These are phyloP conservation scores for Epichloe aotearoae DNA, from an alignment of 2,329 filamentous ascomycete genomes.

Conservation along the genomic window DNA sequence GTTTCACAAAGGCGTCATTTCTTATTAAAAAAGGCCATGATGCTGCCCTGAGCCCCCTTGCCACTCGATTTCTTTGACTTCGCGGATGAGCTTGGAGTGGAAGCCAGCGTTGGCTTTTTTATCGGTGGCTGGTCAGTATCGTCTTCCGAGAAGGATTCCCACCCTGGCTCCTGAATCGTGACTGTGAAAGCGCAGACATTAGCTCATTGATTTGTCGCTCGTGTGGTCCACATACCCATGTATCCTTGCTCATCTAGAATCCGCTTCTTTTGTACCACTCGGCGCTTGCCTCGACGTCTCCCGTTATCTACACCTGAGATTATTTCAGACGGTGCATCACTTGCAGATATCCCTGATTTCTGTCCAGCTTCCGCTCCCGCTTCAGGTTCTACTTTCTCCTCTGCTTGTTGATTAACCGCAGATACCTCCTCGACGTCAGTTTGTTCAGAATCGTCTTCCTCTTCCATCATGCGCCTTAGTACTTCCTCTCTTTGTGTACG, in stretches of 20 bases:
- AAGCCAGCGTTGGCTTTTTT: constrained; percentile 42
- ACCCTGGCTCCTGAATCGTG: constrained; percentile 69
- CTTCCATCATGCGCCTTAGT: constrained; percentile 31
- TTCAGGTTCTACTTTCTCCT: constrained; percentile 19
- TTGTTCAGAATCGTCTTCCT: constrained; percentile 41
- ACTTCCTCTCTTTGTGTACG: constrained; percentile 26
- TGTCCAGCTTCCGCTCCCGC: constrained; percentile 20
- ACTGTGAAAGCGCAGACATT: constrained; percentile 36
- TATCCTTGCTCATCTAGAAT: constrained; percentile 83
- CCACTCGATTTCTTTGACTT: constrained; percentile 42
- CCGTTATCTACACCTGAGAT: constrained; percentile 42
- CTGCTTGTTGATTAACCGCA: constrained; percentile 25
- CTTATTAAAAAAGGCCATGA: constrained; percentile 82
- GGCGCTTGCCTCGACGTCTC: constrained; percentile 60
- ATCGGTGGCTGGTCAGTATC: constrained; percentile 43
- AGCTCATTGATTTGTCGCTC: background rate
- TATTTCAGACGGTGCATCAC: constrained; percentile 35
- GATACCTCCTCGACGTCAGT: constrained; percentile 25
- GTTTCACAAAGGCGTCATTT: constrained; percentile 35
- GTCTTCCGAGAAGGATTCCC: constrained; percentile 92
- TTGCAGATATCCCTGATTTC: constrained; percentile 18
- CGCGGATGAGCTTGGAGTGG: constrained; percentile 31
- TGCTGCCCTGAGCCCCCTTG: constrained; percentile 60
- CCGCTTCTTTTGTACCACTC: constrained; percentile 78
- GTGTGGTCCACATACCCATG: constrained; percentile 49